Conservation (phyloP, 495 filamentous ascomycete species). For the Penicillium chermesinum region DNA sequence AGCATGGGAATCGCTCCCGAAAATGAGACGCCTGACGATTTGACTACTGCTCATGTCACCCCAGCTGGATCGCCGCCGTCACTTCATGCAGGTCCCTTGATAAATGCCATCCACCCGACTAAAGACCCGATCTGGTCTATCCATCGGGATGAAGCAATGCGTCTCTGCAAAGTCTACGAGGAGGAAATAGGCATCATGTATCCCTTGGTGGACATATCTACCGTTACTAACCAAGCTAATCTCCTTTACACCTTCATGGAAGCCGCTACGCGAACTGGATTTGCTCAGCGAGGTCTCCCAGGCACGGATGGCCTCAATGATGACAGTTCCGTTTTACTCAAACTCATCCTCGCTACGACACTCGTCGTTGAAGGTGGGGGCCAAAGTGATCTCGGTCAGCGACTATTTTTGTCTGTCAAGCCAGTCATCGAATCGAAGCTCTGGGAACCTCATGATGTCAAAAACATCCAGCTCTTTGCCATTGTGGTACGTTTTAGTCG, state of each 20-base stretch:
- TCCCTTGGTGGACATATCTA: constrained; percentile 68
- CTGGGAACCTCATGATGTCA: constrained; percentile 60
- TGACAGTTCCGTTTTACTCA: constrained; percentile 64
- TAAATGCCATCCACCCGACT: constrained; percentile 33
- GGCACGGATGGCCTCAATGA: constrained; percentile 64
- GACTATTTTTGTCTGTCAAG: constrained; percentile 66
- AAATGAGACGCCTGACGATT: constrained; percentile 53
- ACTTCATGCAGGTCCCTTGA: constrained; percentile 36
- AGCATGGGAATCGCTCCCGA: constrained; percentile 75
- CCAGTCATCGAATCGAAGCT: constrained; percentile 63
- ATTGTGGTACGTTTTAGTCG: constrained; percentile 52
- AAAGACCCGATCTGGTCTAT: constrained; percentile 76
- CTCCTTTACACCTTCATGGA: constrained; percentile 68
- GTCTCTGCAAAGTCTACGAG: constrained; percentile 67
- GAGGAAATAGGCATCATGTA: constrained; percentile 88
- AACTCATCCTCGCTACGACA: constrained; percentile 72
- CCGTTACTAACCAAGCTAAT: constrained; percentile 57
- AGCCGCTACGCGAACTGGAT: constrained; percentile 52
- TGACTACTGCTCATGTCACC: constrained; percentile 45
- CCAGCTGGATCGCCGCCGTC: constrained; percentile 49
- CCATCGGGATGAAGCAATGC: constrained; percentile 63
- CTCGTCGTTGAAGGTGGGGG: constrained; percentile 70
- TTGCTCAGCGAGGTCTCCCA: constrained; percentile 48
- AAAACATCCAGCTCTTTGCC: constrained; percentile 65
- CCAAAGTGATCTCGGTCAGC: constrained; percentile 64